Percentiles rank a stretch among this genome's conserved stretches.
Conservation (phyloP, 768 basidiomycete species). For the Russula earlei region DNA sequence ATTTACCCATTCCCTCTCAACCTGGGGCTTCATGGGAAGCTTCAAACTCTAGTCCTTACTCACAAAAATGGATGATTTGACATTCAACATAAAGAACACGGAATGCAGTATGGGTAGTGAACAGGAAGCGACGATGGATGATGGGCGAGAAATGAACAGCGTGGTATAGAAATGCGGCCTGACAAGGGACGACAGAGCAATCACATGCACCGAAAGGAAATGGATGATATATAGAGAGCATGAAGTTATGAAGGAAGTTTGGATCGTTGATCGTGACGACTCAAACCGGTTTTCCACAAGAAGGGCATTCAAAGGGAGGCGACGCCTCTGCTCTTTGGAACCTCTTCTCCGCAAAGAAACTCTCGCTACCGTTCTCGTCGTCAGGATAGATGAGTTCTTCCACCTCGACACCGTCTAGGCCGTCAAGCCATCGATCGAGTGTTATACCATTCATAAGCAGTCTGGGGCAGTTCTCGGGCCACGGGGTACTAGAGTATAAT, state of each 20-base stretch:
- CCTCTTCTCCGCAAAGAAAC: neutral
- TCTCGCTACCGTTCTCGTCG: neutral
- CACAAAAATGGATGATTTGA: too few relatives aligned
- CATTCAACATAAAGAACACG: too few relatives aligned
- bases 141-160: too few relatives aligned
- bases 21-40: too few relatives aligned
- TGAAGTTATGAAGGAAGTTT: too few relatives aligned
- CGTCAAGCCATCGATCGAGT: constrained; percentile 11
- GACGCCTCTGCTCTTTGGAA: neutral
- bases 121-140: too few relatives aligned
- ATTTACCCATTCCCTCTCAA: too few relatives aligned
- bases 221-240: neutral
- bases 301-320: neutral
- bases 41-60: too few relatives aligned
- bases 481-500: neutral
- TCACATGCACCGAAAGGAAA: neutral
- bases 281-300: neutral
- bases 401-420: constrained; percentile 8
- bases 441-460: neutral
- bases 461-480: neutral
- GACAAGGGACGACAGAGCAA: neutral
- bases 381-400: constrained; percentile 13
- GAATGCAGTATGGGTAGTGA: too few relatives aligned
- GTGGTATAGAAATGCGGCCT: too few relatives aligned
- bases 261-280: neutral